Base-by-base conservation (phyloP, 2,329 filamentous ascomycete genomes). In the Hortaea sp. region DNA sequence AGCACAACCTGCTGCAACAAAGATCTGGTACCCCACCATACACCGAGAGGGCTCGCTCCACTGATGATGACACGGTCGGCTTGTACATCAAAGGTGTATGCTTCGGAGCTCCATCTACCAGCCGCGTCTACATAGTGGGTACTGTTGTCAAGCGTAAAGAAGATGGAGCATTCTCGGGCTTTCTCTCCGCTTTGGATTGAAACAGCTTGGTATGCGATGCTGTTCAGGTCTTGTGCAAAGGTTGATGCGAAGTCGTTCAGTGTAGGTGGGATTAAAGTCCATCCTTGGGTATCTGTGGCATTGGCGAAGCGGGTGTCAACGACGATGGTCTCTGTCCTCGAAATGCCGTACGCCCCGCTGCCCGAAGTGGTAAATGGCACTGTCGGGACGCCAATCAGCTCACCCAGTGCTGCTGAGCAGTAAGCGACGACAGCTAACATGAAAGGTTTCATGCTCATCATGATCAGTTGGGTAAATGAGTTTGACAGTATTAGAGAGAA, bases 11-110 rank as follows among this genome's bases (percentile, higher is more conserved):
- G 73, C 51, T 80, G 77, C 4, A 79, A 56, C 6, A 79, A 51
- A 1, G 75, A 74, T 30, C 76, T 66, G 0, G 76, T 78, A 34
- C 70, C 76, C 77, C 77, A 79, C 72, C 74, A 79, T 43, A 68
- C 71, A 7, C 77, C 77, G 5, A 77, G 65, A 0, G 76, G 69
- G 43, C 74, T 76, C 5, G 75, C 73, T 1, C 76, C 76, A 3
- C 63, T 63, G 51, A 80, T 72, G 7, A 60, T 63, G 10, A 78
- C 61, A 3, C 69, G 67, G 7, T 62, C 54, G 5, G 55, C 46
- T 11, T 62, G 63, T 3, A 76, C 61, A 7, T 64, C 61, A 7
- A 78, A 59, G 3, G 62, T 61, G 57, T 78, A 76, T 6, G 68
- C 73, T 54, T 79, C 74, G 0, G 70, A 67, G 0, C 73, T 76